These are phyloP conservation scores for Ogataea polymorpha DNA, from an alignment of 805 yeast genomes.

Conservation along the genomic window DNA sequence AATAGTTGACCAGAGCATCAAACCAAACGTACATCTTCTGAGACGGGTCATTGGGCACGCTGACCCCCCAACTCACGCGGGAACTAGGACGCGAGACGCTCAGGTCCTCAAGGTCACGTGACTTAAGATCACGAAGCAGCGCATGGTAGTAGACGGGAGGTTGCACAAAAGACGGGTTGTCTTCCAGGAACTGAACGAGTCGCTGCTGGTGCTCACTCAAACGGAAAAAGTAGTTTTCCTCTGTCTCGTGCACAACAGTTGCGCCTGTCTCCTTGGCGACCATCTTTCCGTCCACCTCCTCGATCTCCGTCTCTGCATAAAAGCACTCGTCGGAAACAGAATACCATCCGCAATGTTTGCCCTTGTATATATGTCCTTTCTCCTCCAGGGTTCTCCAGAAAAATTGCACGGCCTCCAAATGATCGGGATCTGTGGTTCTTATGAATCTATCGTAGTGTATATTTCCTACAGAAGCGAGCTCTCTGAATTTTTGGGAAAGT, in stretches of 20 bases:
- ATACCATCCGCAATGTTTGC: conserved; percentile 91
- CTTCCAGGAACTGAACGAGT: conserved; percentile 47
- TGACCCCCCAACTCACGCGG: conserved; percentile 85
- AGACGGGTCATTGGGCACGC: conserved; percentile 73
- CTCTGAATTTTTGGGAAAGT: conserved; percentile 60
- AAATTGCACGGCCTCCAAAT: conserved; percentile 55
- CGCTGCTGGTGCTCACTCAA: conserved; percentile 56
- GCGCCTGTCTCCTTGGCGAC: conserved; percentile 68
- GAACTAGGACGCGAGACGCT: conserved; percentile 84
- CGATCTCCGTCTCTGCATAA: conserved; percentile 78
- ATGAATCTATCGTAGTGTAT: conserved; percentile 74
- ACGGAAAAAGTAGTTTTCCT: conserved; percentile 83
- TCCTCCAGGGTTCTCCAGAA: conserved; percentile 66
- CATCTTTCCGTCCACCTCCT: conserved; percentile 32
- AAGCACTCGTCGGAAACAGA: conserved; percentile 93
- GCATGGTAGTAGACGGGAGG: conserved; percentile 58
- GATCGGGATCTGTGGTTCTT: conserved; percentile 87
- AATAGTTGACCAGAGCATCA: conserved; percentile 85
- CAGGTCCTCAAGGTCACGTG: conserved; percentile 54
- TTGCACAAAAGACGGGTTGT: conserved; percentile 56
- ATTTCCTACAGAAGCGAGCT: conserved; percentile 55
- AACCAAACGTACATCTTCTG: conserved; percentile 96
- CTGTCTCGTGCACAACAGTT: conserved; percentile 72
- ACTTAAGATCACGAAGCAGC: conserved; percentile 56
- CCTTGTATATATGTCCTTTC: conserved; percentile 72